Percentiles rank a stretch among this genome's conserved stretches.
Evolutionary conservation across 2,329 filamentous ascomycete species (phyloP).

Genomic region (Chaetomium strumarium): DNA sequence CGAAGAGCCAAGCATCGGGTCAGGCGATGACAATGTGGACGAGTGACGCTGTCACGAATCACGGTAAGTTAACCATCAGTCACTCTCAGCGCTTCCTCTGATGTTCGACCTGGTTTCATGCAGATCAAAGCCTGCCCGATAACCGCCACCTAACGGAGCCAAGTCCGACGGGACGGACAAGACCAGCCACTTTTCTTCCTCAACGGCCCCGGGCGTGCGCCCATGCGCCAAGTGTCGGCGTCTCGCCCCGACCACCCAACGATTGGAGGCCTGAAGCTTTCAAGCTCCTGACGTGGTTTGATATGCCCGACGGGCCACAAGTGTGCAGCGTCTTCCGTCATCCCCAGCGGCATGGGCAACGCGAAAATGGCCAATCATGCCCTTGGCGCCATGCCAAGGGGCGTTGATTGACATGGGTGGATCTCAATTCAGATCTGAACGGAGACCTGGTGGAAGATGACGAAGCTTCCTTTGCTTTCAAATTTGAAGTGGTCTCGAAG

Average conservation of each 20-base stretch:
- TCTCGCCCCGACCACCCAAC: neutral
- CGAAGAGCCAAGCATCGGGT: neutral
- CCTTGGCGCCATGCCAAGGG: conserved; percentile 6
- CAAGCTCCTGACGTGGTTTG: conserved; percentile 10
- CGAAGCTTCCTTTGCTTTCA: neutral
- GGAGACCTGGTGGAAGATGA: neutral
- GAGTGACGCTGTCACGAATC: too few species aligned
- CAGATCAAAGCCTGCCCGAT: too few species aligned
- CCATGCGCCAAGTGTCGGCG: neutral
- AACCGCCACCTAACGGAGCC: too few species aligned
- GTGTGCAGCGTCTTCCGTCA: conserved; percentile 14
- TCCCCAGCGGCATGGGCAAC: conserved; percentile 5
- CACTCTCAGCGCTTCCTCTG: too few species aligned
- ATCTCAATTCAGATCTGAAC: conserved; percentile 3
- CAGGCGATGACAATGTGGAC: conserved; percentile 1
- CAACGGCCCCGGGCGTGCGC: neutral
- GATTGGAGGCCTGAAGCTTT: conserved; percentile 6
- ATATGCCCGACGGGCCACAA: conserved; percentile 5
- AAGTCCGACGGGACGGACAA: too few species aligned
- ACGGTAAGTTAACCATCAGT: too few species aligned
- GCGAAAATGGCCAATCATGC: conserved; percentile 13
- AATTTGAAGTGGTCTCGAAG: neutral
- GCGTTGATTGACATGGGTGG: conserved; percentile 7
- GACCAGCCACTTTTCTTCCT: neutral
- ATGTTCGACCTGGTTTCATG: too few species aligned